Evolutionary conservation across 768 basidiomycete genomes (phyloP).

Genomic region (Clavulina sp.): DNA sequence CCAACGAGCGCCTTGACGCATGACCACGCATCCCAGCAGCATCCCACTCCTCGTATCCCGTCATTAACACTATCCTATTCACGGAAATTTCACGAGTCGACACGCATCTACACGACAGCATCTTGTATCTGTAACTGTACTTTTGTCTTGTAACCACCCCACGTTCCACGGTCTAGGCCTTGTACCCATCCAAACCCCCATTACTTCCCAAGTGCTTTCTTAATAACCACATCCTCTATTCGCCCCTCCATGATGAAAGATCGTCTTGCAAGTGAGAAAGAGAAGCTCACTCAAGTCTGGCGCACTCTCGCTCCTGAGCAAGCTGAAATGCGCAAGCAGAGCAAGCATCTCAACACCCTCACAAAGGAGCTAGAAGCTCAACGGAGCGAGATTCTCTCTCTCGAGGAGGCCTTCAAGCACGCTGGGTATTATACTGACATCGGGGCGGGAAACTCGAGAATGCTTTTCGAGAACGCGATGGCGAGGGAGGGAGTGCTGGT

Average conservation of each 20-base stretch:
- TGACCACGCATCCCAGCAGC: no score
- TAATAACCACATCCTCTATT: no score
- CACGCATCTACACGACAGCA: no score
- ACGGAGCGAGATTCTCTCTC: neutral
- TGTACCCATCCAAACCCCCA: no score
- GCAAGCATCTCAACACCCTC: neutral
- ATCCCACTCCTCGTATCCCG: no score
- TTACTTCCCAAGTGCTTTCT: no score
- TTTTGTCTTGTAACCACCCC: no score
- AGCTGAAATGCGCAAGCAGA: neutral
- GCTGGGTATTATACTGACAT: neutral
- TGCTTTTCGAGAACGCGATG: neutral
- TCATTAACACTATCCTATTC: no score
- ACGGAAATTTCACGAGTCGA: no score
- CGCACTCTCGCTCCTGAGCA: neutral
- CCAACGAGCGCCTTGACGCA: no score
- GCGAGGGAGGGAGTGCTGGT: neutral
- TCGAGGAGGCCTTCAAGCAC: neutral
- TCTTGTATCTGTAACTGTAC: no score
- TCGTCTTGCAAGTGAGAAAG: neutral
- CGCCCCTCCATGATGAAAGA: neutral
- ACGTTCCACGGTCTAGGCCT: no score
- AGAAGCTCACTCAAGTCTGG: neutral
- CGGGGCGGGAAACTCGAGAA: neutral
- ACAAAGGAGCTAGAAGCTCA: neutral